Base-by-base conservation (phyloP, 352 stramenopile species). In the Lagenidium sp. region DNA sequence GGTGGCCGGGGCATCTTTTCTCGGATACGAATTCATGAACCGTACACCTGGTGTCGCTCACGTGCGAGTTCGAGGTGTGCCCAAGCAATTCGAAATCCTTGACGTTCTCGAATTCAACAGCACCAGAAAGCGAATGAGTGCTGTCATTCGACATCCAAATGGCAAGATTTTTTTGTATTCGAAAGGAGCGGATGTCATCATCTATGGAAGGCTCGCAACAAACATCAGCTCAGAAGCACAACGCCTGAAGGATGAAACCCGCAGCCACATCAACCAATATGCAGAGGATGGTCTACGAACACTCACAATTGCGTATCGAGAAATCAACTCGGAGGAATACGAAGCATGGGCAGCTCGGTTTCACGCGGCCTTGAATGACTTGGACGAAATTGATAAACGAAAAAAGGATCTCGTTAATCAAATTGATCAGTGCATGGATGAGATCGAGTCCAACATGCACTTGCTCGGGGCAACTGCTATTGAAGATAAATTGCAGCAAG, bases 81-180 rank as follows among this genome's bases (percentile, higher is more conserved):
- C 56, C 20, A 50, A 72, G 16, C 53, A 78, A 7, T 87, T 80
- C 36, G 75, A 86, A 43, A 72, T 97, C 21, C 54, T 97, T 6
- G 81, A 94, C 21, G 78, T 94, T 4, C 70, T 97, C 16, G 82
- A 93, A 38, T 97, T 97, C 53, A 93, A 95, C 55, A 95, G 79
- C 31, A 94, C 80, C 5, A 65, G 92, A 18, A 97, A 97, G 60
- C 75, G 92, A 3, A 98, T 98, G 91, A 95, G 81, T 6, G 82
- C 87, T 2, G 71, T 98, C 20, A 85, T 97, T 26, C 63, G 69
- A 5, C 67, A 77, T 47, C 69, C 77, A 0, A 61, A 82, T 22
- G 67, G 74, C 4, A 50, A 47, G 1, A 68, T 90, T 7, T 81
- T 63, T 6, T 56, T 90, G 35, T 90, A 85, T 43, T 71, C 67